Evolutionary conservation across 805 yeast genomes (phyloP), one percentile per base, ranked within the genome.

Genomic region (Allodekkera sacchari): DNA sequence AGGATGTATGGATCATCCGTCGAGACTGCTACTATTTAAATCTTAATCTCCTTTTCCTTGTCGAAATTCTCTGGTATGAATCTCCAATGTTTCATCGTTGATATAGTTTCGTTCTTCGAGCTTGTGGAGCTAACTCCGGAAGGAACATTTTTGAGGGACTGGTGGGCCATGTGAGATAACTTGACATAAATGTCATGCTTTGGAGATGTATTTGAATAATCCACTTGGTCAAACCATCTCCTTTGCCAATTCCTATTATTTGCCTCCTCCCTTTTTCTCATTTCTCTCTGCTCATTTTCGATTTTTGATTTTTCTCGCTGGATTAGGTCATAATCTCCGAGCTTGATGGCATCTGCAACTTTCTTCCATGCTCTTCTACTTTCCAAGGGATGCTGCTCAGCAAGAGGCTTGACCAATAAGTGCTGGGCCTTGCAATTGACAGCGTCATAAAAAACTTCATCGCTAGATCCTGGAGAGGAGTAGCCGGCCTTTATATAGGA

Each of bases 291-390:
- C 16, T 64, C 71, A 48, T 83, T 80, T 63, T 89, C 98, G 43
- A 92, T 69, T 50, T 64, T 60, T 11, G 87, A 64, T 64, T 89
- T 89, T 48, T 81, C 83, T 41, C 64, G 61, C 50, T 78, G 77
- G 44, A 89, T 87, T 41, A 68, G 57, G 45, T 82, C 83, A 59
- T 71, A 84, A 54, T 87, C 80, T 27, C 89, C 83, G 15, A 61
- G 57, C 36, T 68, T 73, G 47, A 87, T 81, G 11, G 97, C 97
- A 7, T 68, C 83, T 0, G 96, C 95, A 17, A 92, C 97, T 42
- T 77, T 71, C 31, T 53, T 47, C 98, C 98, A 89, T 10, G 96
- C 96, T 46, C 65, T 74, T 61, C 96, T 79, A 36, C 84, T 68
- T 61, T 89, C 98, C 45, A 88, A 66, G 22, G 63, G 71, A 55